phyloP scores from a whole-genome alignment of 1,284 basidiomycete genomes.

The Cystobasidium pallidum region DNA sequence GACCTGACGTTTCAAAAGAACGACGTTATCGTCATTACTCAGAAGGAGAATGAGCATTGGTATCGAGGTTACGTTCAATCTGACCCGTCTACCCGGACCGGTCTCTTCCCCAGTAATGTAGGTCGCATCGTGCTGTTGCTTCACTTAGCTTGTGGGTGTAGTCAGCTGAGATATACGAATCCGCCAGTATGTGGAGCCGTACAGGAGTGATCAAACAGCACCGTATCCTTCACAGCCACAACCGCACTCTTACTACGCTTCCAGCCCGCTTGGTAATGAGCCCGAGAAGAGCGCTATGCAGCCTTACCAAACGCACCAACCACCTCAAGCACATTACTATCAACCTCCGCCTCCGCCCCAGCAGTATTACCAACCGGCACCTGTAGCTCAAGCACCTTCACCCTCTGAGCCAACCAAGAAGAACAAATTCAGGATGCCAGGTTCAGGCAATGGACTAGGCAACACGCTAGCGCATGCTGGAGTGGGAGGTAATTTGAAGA shows the following conservation, averaged over 20 bases:
- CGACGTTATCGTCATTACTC: slow-evolving; percentile 25
- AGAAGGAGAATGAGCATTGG: slow-evolving; percentile 40
- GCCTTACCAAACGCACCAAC: slow-evolving; percentile 24
- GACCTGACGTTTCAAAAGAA: slow-evolving; percentile 34
- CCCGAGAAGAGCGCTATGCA: slow-evolving; percentile 26
- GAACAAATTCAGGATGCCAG: slow-evolving; percentile 31
- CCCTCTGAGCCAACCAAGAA: slow-evolving; percentile 26
- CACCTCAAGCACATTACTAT: slow-evolving; percentile 8
- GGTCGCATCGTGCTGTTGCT: background rate
- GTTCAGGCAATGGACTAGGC: slow-evolving; percentile 19
- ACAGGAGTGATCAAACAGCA: slow-evolving; percentile 4
- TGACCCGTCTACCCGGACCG: slow-evolving; percentile 15
- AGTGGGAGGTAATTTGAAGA: slow-evolving; percentile 13
- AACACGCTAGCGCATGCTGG: slow-evolving; percentile 35
- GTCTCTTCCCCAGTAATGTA: slow-evolving; percentile 41
- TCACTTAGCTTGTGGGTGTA: no score
- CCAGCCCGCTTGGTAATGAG: background rate
- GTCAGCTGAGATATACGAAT: background rate
- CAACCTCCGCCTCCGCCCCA: slow-evolving; percentile 13
- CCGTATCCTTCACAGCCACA: background rate
- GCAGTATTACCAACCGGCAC: slow-evolving; percentile 25
- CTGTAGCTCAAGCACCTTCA: slow-evolving; percentile 3
- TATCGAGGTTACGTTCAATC: slow-evolving; percentile 27
- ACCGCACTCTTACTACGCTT: slow-evolving; percentile 22
- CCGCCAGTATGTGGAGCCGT: background rate